Base-by-base conservation (phyloP, 2,329 filamentous ascomycete species). In the Colletotrichum sojae region DNA sequence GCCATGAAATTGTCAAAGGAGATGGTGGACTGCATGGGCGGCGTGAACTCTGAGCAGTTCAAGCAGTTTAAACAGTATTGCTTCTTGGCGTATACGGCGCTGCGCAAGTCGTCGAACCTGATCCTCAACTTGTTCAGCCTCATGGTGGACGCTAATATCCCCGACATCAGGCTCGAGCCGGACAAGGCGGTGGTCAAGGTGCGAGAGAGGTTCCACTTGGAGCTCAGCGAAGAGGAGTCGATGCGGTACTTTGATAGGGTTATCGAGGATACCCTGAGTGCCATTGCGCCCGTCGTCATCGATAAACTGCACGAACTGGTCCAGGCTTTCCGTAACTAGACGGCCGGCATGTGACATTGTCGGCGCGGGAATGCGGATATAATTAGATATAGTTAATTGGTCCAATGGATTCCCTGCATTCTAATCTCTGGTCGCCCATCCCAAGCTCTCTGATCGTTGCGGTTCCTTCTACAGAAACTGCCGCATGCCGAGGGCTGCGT, bases 21-120 rank as follows among this genome's bases (percentile, higher is more conserved):
- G 77, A 99, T 99, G 96, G 94, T 98, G 4, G 96, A 99, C 76
- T 96, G 95, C 71, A 98, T 99, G 94, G 97, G 97, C 48, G 96
- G 96, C 13, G 87, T 91, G 8, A 87, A 88, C 40, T 94, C 92
- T 4, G 89, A 93, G 22, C 91, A 97, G 71, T 99, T 97, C 79
- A 86, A 91, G 51, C 89, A 92, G 61, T 99, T 99, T 82, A 96
- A 96, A 78, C 93, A 97, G 75, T 97, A 98, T 80, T 97, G 94
- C 79, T 98, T 97, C 81, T 92, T 97, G 3, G 94, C 96, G 0
- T 99, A 97, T 81, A 94, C 93, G 1, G 95, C 96, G 1, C 84
- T 99, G 51, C 90, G 96, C 67, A 97, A 98, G 78, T 94, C 91
- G 2, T 93, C 92, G 18, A 97, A 95, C 74, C 85, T 99, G 71